These are phyloP conservation scores for Beauveria sp. DNA, from an alignment of 2,329 filamentous ascomycete genomes.

Conservation along the genomic window DNA sequence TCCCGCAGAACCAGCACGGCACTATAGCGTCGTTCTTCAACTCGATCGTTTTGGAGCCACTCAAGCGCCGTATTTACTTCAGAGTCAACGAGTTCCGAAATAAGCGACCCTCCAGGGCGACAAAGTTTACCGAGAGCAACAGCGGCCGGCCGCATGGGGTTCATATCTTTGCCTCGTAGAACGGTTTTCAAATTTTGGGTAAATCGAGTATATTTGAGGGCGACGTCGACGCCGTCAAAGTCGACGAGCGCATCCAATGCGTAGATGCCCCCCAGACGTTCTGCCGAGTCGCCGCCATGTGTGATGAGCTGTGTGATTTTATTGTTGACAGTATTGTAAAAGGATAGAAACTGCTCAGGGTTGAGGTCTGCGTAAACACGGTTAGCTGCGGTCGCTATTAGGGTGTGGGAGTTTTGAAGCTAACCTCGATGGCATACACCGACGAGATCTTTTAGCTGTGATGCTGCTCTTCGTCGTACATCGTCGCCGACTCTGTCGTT, in stretches of 20 bases:
- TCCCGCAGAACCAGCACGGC: conserved; percentile 88
- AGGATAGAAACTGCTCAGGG: conserved; percentile 64
- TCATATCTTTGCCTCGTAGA: conserved; percentile 82
- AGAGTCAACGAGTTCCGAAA: conserved; percentile 91
- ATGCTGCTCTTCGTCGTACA: conserved; percentile 43
- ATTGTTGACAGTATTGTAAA: conserved; percentile 50
- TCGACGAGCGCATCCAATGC: conserved; percentile 90
- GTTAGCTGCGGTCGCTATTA: background rate
- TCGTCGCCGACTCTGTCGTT: conserved; percentile 34
- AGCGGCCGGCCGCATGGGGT: conserved; percentile 84
- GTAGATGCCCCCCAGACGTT: conserved; percentile 85
- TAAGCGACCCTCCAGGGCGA: conserved; percentile 84
- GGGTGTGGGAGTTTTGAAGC: background rate
- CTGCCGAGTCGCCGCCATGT: conserved; percentile 77
- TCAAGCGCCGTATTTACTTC: conserved; percentile 95
- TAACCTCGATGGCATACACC: conserved; percentile 48
- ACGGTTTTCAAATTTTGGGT: conserved; percentile 83
- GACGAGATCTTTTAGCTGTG: conserved; percentile 48
- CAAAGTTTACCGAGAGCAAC: conserved; percentile 85
- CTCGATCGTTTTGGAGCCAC: conserved; percentile 90
- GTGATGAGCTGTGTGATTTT: conserved; percentile 62
- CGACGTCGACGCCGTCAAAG: conserved; percentile 90
- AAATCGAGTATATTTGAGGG: conserved; percentile 89
- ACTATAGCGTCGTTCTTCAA: conserved; percentile 88
- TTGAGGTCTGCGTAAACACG: conserved; percentile 53